A percentile compares a stretch with the other conserved stretches of the same genome.
Conservation (phyloP, 768 basidiomycete genomes). For the Calocybe indica region DNA sequence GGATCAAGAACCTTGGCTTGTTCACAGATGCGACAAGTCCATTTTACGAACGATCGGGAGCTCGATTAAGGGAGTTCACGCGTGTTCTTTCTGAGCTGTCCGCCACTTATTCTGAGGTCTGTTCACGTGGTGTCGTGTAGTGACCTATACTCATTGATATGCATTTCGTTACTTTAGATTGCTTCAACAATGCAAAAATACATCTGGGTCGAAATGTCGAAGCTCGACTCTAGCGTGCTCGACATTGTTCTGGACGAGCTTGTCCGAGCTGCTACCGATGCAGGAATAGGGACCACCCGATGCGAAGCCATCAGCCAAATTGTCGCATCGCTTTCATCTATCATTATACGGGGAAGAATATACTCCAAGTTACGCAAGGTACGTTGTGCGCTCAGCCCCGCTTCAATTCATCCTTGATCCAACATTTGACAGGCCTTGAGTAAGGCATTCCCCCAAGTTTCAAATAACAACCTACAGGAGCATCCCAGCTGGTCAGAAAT, state of each 20-base stretch:
- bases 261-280: conserved; percentile 77
- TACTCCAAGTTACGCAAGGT: conserved; percentile 79
- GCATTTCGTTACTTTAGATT: conserved; percentile 36
- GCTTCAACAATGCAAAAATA: conserved; percentile 61
- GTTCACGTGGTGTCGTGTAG: conserved; percentile 2
- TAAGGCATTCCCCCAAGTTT: conserved; percentile 54
- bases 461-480: conserved; percentile 57
- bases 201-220: conserved; percentile 75
- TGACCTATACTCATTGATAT: background rate
- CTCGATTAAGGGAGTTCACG: conserved; percentile 74
- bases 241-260: conserved; percentile 79
- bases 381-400: conserved; percentile 2
- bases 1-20: conserved; percentile 74
- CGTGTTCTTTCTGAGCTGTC: conserved; percentile 76
- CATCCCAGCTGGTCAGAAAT: conserved; percentile 80
- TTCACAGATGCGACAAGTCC: conserved; percentile 66
- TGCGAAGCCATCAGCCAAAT: conserved; percentile 75
- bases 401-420: background rate
- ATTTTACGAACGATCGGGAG: conserved; percentile 68
- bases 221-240: conserved; percentile 57
- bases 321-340: conserved; percentile 67
- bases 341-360: conserved; percentile 72
- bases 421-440: conserved; percentile 49
- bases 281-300: conserved; percentile 67
- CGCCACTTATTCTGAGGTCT: conserved; percentile 64